These are phyloP conservation scores for Penstemon davidsonii DNA, from an alignment of 257 asterid species.

Conservation along the genomic window DNA sequence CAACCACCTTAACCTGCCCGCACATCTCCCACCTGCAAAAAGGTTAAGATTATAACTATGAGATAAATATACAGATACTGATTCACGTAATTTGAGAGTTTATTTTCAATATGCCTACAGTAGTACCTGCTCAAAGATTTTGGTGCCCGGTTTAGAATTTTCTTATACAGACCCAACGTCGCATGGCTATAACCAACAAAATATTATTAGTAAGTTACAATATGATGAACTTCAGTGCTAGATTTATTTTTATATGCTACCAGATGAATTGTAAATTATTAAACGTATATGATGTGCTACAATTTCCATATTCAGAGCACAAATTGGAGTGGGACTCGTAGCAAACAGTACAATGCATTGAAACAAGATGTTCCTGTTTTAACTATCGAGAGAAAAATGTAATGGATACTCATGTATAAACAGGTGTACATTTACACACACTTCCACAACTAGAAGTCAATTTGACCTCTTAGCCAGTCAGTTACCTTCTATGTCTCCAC, in stretches of 20 bases:
- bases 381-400: not conserved
- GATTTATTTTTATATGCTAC: not conserved
- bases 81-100: slow-evolving; percentile 17
- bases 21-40: slow-evolving; percentile 97
- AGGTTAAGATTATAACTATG: slow-evolving; percentile 7
- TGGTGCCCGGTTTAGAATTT: slow-evolving; percentile 77
- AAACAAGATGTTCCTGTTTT: too few relatives aligned
- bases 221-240: not conserved
- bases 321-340: slow-evolving; percentile 12
- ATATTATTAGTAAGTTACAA: not conserved
- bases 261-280: not conserved
- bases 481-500: not conserved
- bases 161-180: slow-evolving; percentile 90
- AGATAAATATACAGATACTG: not conserved
- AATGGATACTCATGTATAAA: not conserved
- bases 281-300: not conserved
- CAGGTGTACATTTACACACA: not conserved
- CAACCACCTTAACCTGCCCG: slow-evolving; percentile 97
- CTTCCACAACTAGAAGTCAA: not conserved
- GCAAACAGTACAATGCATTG: not conserved
- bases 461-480: not conserved
- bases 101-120: slow-evolving; percentile 5
- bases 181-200: slow-evolving; percentile 67
- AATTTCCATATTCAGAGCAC: not conserved
- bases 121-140: slow-evolving; percentile 75